These are phyloP conservation scores for Eucalyptus melliodora DNA, from an alignment of 345 rosid species.

Conservation along the genomic window DNA sequence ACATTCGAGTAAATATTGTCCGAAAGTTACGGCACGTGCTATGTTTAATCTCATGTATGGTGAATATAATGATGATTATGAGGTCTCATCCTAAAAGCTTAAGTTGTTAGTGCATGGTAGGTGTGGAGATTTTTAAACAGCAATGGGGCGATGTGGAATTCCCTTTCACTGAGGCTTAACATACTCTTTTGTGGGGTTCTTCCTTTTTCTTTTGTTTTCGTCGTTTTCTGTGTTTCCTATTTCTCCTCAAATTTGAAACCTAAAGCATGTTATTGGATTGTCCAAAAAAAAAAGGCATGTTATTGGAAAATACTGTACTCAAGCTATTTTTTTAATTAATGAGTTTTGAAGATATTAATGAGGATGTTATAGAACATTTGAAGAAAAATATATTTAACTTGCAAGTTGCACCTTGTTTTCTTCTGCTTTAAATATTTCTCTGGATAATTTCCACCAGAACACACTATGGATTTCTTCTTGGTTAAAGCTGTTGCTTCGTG, in stretches of 20 bases:
- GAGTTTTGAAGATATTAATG: background rate
- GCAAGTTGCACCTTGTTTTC: background rate
- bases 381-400: background rate
- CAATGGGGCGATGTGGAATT: rapidly evolving
- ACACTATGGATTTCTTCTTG: background rate
- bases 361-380: background rate
- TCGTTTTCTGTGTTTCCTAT: background rate
- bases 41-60: background rate
- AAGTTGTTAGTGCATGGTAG: background rate
- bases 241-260: background rate
- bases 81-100: background rate
- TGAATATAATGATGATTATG: background rate
- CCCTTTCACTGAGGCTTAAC: background rate
- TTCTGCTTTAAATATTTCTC: background rate
- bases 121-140: background rate
- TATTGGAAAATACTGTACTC: background rate
- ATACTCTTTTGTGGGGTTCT: background rate
- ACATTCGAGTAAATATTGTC: rapidly evolving
- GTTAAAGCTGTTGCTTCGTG: background rate
- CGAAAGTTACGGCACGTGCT: rapidly evolving
- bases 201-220: too few relatives aligned
- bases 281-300: background rate
- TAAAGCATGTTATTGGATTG: background rate
- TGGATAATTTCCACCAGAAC: background rate
- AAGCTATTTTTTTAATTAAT: background rate